These are phyloP conservation scores for Mycena vulgaris DNA, from an alignment of 768 basidiomycete species.

Conservation along the genomic window DNA sequence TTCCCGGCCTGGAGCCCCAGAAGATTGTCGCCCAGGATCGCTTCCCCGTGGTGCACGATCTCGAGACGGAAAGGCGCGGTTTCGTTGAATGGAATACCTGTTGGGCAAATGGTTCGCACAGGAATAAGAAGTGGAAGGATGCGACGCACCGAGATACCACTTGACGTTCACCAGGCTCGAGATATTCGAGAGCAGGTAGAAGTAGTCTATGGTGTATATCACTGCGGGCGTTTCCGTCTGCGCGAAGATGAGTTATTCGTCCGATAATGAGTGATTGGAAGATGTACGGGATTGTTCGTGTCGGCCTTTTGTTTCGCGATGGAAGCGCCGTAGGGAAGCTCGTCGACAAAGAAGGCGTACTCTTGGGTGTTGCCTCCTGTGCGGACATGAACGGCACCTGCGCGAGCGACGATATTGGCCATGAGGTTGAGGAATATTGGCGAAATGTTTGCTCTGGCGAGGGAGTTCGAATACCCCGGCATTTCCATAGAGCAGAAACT, in stretches of 20 bases:
- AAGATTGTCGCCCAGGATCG: slow-evolving; percentile 66
- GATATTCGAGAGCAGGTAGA: slow-evolving; percentile 68
- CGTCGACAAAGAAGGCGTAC: slow-evolving; percentile 53
- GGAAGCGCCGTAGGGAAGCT: slow-evolving; percentile 51
- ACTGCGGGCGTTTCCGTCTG: slow-evolving; percentile 70
- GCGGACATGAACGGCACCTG: slow-evolving; percentile 64
- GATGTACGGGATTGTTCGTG: slow-evolving; percentile 49
- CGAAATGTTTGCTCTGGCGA: neutral
- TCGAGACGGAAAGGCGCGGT: slow-evolving; percentile 58
- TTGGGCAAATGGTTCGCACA: neutral
- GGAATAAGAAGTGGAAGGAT: neutral
- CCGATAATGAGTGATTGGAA: neutral
- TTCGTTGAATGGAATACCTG: slow-evolving; percentile 67
- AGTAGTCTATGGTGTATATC: slow-evolving; percentile 67
- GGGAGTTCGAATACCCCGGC: too few relatives aligned
- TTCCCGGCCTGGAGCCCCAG: slow-evolving; percentile 70
- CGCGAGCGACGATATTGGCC: slow-evolving; percentile 61
- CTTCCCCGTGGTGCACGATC: slow-evolving; percentile 64
- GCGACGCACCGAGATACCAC: slow-evolving; percentile 65
- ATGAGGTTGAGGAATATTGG: slow-evolving; percentile 38
- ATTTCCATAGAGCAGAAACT: neutral
- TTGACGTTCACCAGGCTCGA: slow-evolving; percentile 60
- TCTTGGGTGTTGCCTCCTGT: slow-evolving; percentile 77
- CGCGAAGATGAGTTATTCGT: neutral
- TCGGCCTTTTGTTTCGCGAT: slow-evolving; percentile 57